Conservation (phyloP, 495 filamentous ascomycete species). For the Apiosordaria backusii region DNA sequence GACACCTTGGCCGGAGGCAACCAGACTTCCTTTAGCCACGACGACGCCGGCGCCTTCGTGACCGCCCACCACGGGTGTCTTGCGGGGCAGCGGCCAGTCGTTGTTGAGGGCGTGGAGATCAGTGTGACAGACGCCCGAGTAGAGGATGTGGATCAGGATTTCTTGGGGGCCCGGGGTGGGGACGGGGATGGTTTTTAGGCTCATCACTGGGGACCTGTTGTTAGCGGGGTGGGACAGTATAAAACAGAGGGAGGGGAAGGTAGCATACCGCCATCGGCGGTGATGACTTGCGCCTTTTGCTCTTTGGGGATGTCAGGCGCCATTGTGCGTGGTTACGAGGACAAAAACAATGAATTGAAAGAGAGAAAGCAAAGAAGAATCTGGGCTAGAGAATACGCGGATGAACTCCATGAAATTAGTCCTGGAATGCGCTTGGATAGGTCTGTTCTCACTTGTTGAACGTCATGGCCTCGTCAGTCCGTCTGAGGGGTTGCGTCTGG, state of each 20-base stretch:
- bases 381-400: background rate
- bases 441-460: slow-evolving; percentile 3
- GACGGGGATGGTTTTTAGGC: slow-evolving; percentile 75
- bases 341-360: slow-evolving; percentile 3
- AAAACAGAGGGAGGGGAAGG: background rate
- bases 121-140: slow-evolving; percentile 88
- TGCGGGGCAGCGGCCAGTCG: slow-evolving; percentile 77
- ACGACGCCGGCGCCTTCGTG: slow-evolving; percentile 87
- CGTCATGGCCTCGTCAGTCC: slow-evolving; percentile 6
- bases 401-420: background rate
- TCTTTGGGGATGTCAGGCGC: slow-evolving; percentile 54
- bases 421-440: background rate
- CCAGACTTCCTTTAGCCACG: slow-evolving; percentile 68
- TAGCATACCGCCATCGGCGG: slow-evolving; percentile 59
- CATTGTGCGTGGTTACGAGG: background rate
- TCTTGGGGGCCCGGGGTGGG: slow-evolving; percentile 73
- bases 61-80: slow-evolving; percentile 81
- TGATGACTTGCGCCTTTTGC: slow-evolving; percentile 81
- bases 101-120: slow-evolving; percentile 78
- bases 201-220: slow-evolving; percentile 39
- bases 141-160: slow-evolving; percentile 82
- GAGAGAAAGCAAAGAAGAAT: background rate
- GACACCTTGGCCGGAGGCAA: slow-evolving; percentile 49
- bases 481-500: background rate
- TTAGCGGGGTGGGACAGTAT: slow-evolving; percentile 23